A percentile compares a stretch with the other conserved stretches of the same genome.
Conservation (phyloP, 2,329 filamentous ascomycete genomes). For the Aureobasidium mangrovei region DNA sequence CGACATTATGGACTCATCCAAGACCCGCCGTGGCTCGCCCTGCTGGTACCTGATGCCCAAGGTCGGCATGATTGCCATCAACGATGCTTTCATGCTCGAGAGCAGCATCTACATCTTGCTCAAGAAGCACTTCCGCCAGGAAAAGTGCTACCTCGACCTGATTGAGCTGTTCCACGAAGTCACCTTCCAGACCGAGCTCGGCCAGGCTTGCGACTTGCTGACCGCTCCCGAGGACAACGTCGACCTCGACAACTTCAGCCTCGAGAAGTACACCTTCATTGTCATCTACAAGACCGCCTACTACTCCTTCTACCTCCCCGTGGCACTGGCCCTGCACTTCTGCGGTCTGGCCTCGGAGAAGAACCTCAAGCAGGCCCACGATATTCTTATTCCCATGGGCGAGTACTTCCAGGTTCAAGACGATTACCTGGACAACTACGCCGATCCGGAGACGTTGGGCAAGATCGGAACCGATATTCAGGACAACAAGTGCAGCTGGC, state of each 20-base stretch:
- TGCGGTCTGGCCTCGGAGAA: slow-evolving; percentile 74
- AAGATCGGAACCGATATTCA: slow-evolving; percentile 99
- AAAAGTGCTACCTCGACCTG: slow-evolving; percentile 82
- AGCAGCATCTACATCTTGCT: slow-evolving; percentile 80
- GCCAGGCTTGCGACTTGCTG: slow-evolving; percentile 87
- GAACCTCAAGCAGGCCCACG: slow-evolving; percentile 81
- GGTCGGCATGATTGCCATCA: slow-evolving; percentile 95
- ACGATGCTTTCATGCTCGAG: slow-evolving; percentile 96
- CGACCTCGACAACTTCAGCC: slow-evolving; percentile 87
- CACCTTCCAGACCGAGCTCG: slow-evolving; percentile 88
- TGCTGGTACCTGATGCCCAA: slow-evolving; percentile 92
- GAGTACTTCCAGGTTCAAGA: slow-evolving; percentile 99
- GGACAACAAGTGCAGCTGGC: slow-evolving; percentile 99
- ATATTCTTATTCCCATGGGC: slow-evolving; percentile 91
- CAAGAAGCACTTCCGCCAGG: slow-evolving; percentile 84
- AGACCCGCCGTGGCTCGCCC: slow-evolving; percentile 85
- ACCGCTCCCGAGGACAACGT: slow-evolving; percentile 92
- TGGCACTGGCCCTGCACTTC: slow-evolving; percentile 81
- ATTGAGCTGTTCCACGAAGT: slow-evolving; percentile 95
- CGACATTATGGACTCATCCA: slow-evolving; percentile 96
- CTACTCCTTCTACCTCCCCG: slow-evolving; percentile 98
- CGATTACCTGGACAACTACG: slow-evolving; percentile 98
- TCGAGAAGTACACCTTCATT: slow-evolving; percentile 95
- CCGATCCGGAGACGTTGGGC: slow-evolving; percentile 82
- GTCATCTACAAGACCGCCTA: slow-evolving; percentile 99